Percentiles rank a stretch among this genome's conserved stretches.
Conservation (phyloP, 495 filamentous ascomycete genomes). For the Rhizodiscina lignyota region DNA sequence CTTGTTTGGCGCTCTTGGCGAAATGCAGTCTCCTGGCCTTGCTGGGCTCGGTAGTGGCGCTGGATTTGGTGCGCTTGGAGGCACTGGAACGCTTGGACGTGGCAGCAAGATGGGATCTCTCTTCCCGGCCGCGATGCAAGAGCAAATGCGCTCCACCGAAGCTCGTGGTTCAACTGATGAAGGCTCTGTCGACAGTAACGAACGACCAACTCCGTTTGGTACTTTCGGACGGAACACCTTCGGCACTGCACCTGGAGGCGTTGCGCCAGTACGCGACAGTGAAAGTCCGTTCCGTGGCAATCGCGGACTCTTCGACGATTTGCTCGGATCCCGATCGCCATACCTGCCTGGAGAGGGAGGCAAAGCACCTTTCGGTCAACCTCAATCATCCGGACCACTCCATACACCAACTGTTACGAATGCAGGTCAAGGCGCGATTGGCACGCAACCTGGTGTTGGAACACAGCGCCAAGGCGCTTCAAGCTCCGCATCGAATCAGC, state of each 20-base stretch:
- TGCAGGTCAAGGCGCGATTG: neutral
- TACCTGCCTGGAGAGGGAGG: conserved; percentile 5
- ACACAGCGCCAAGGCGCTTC: conserved; percentile 11
- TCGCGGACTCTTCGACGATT: conserved; percentile 39
- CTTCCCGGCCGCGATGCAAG: conserved; percentile 75
- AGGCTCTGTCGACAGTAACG: conserved; percentile 6
- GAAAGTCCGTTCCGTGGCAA: conserved; percentile 45
- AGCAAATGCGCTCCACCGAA: conserved; percentile 50
- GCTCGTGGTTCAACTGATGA: conserved; percentile 34
- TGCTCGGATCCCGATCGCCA: conserved; percentile 29
- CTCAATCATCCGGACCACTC: neutral
- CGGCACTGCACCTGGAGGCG: conserved; percentile 35
- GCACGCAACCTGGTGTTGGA: conserved; percentile 2
- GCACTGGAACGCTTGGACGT: conserved; percentile 42
- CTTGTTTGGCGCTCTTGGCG: conserved; percentile 53
- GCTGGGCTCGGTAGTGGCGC: conserved; percentile 33
- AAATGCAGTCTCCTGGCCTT: conserved; percentile 60
- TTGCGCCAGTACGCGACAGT: conserved; percentile 30
- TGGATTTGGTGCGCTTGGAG: conserved; percentile 35
- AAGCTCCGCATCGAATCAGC: conserved; percentile 30
- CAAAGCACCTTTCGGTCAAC: conserved; percentile 6
- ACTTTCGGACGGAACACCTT: conserved; percentile 28
- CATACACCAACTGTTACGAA: neutral
- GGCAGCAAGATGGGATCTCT: conserved; percentile 74
- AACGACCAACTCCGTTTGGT: conserved; percentile 16